Percentiles rank a stretch among this genome's conserved stretches.
These are phyloP conservation scores for Curvularia sp. DNA, from an alignment of 2,329 filamentous ascomycete species.

Conservation along the genomic window DNA sequence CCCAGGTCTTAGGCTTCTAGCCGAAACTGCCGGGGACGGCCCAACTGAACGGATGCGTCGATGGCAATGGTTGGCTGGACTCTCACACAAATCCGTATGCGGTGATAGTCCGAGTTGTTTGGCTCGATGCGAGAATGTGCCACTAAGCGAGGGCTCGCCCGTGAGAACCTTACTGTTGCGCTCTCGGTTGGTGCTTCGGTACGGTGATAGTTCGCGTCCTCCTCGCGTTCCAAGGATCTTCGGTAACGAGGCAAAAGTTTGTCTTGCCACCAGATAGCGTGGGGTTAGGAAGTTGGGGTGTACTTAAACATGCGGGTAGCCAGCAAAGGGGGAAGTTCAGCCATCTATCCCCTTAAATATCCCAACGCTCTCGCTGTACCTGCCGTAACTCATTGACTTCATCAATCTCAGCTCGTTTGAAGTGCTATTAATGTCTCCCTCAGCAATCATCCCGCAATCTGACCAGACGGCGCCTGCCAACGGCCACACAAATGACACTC, in stretches of 20 bases:
- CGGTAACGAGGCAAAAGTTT: conserved; percentile 5
- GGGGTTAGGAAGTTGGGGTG: conserved; percentile 14
- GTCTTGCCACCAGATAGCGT: conserved; percentile 21
- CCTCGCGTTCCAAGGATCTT: conserved; percentile 1
- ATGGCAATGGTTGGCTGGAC: conserved; percentile 23
- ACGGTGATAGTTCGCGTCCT: conserved; percentile 7
- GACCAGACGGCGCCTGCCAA: conserved; percentile 26
- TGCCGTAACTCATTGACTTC: conserved; percentile 22
- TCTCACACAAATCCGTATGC: conserved; percentile 1
- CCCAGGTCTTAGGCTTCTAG: conserved; percentile 28
- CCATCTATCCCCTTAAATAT: conserved; percentile 7
- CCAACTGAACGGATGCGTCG: conserved; percentile 19
- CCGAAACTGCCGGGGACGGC: conserved; percentile 14
- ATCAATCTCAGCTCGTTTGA: not conserved
- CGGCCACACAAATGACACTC: conserved; percentile 21
- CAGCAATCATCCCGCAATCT: conserved; percentile 32
- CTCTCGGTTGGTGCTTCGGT: conserved; percentile 6
- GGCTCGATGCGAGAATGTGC: conserved; percentile 32
- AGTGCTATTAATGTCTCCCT: conserved; percentile 38
- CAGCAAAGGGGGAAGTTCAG: conserved; percentile 14
- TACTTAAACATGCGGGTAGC: conserved; percentile 32
- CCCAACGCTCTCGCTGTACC: conserved; percentile 19
- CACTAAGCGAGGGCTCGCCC: conserved; percentile 20
- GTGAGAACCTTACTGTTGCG: not conserved
- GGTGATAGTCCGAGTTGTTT: conserved; percentile 10